These are phyloP conservation scores for Coniochaeta prunicola DNA, from an alignment of 2,329 filamentous ascomycete species.

Conservation along the genomic window DNA sequence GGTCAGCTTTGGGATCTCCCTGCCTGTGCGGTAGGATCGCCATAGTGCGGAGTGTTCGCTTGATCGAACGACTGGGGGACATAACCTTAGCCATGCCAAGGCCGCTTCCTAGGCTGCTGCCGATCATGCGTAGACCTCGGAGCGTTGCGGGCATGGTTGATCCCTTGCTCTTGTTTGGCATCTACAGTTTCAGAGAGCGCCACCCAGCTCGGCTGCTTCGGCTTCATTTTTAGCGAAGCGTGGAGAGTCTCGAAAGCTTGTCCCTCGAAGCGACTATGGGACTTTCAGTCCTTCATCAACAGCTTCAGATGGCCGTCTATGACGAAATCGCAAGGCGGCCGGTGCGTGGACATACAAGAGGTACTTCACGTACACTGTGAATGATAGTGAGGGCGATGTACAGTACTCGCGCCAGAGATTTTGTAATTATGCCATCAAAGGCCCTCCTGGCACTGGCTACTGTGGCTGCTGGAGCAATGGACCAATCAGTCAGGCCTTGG, in stretches of 20 bases:
- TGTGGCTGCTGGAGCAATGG: not conserved
- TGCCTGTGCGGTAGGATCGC: not conserved
- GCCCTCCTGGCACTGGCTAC: not conserved
- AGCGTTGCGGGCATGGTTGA: not conserved
- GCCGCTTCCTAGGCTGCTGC: not conserved
- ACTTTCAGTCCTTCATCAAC: not conserved
- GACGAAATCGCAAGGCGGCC: not conserved
- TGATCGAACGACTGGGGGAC: not conserved
- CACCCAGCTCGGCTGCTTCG: not conserved
- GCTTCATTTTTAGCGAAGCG: not conserved
- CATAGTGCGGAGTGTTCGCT: not conserved
- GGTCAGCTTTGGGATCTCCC: not conserved
- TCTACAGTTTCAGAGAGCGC: not conserved
- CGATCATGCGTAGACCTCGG: not conserved
- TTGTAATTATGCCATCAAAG: not conserved
- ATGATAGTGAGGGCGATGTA: not conserved
- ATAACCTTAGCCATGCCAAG: not conserved
- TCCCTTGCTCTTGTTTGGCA: not conserved
- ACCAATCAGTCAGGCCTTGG: not conserved
- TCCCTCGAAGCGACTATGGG: not conserved
- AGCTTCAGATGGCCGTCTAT: not conserved
- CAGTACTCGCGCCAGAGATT: not conserved
- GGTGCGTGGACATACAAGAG: not conserved
- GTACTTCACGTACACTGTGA: not conserved
- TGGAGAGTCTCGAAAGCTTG: not conserved